Evolutionary conservation across 2,329 filamentous ascomycete genomes (phyloP), one percentile per base, ranked within the genome.

Genomic region (Ophiognomonia clavigignenti-juglandacearum): DNA sequence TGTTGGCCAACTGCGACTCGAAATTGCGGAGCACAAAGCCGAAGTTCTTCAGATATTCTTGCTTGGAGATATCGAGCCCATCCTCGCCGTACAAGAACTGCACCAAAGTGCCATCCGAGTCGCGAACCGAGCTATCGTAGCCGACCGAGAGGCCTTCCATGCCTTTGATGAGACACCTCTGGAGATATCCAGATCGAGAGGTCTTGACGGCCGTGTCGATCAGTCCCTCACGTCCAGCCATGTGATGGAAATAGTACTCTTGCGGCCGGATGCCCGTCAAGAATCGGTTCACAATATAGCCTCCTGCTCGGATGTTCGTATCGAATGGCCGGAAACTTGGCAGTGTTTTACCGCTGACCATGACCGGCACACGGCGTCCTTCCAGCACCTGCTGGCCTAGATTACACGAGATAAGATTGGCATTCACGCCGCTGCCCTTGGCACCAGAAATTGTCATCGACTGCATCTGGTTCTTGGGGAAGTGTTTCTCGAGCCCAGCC

Each of bases 201-300:
- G 93, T 98, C 71, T 98, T 98, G 65, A 98, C 93, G 54, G 93
- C 93, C 18, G 93, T 98, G 77, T 98, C 93, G 62, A 98, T 98
- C 55, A 98, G 74, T 74, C 93, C 93, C 76, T 98, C 95, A 70
- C 93, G 83, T 58, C 95, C 95, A 61, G 92, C 93, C 95, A 98
- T 98, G 67, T 95, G 90, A 78, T 98, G 93, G 74, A 98, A 98
- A 66, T 92, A 98, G 66, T 96, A 98, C 64, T 98, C 95, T 61
- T 98, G 93, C 4, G 93, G 93, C 45, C 92, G 83, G 52, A 98
- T 93, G 51, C 93, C 93, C 20, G 95, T 98, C 75, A 98, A 86
- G 79, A 98, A 98, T 64, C 93, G 89, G 61, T 95, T 89, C 41
- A 88, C 86, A 54, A 98, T 88, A 67, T 95, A 98, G 16, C 93